Evolutionary conservation across 2,329 filamentous ascomycete species (phyloP).

Genomic region (Rhynchosporium graminicola): DNA sequence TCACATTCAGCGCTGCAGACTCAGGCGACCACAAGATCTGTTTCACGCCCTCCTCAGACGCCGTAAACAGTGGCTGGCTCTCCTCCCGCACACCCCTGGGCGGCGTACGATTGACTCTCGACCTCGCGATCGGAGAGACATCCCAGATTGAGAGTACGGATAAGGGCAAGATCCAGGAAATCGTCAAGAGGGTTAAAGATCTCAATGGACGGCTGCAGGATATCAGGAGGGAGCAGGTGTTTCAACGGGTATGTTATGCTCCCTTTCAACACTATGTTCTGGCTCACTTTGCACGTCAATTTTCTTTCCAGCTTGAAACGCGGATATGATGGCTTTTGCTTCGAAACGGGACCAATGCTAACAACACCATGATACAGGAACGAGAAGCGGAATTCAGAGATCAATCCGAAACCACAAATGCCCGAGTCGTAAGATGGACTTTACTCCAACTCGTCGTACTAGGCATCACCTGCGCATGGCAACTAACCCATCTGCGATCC

Average conservation of each 20-base stretch:
- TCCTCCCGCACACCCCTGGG: conserved; percentile 64
- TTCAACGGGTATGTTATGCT: conserved; percentile 71
- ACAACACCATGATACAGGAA: conserved; percentile 59
- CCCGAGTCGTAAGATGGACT: conserved; percentile 91
- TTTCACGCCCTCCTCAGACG: conserved; percentile 81
- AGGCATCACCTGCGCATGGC: conserved; percentile 90
- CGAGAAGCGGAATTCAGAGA: conserved; percentile 97
- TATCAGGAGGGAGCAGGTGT: conserved; percentile 91
- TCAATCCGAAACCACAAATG: conserved; percentile 91
- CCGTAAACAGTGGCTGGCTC: conserved; percentile 73
- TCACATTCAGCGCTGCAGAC: conserved; percentile 94
- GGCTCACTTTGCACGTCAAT: no score
- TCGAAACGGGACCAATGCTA: neutral
- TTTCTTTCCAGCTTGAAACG: no score
- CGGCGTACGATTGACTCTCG: conserved; percentile 80
- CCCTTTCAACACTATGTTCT: neutral
- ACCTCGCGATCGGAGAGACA: conserved; percentile 92
- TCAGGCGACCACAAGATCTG: conserved; percentile 95
- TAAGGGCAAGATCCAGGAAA: conserved; percentile 88
- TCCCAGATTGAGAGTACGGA: conserved; percentile 91
- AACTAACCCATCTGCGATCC: conserved; percentile 88
- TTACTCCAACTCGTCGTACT: conserved; percentile 85
- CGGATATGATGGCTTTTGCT: no score
- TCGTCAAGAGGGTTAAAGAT: conserved; percentile 85
- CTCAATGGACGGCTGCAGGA: conserved; percentile 85